Conservation (phyloP, 2,329 filamentous ascomycete species). For the Scleromitrula shiraiana region DNA sequence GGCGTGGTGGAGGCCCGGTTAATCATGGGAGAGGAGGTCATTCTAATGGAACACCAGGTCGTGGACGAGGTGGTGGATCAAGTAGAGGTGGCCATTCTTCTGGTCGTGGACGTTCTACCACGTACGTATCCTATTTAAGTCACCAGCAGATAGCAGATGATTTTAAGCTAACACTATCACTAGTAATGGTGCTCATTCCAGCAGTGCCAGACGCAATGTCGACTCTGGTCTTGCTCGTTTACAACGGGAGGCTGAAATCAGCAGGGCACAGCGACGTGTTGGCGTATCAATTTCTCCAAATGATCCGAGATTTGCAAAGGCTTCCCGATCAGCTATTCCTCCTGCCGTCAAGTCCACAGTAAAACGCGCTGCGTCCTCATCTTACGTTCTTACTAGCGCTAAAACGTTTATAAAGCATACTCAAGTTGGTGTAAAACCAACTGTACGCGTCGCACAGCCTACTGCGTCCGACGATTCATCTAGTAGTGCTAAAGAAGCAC, state of each 20-base stretch:
- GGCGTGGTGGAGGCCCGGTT: slow-evolving; percentile 10
- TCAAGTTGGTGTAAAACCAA: background rate
- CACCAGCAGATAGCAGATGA: background rate
- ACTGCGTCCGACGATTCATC: background rate
- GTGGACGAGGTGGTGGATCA: background rate
- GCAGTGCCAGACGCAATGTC: slow-evolving; percentile 3
- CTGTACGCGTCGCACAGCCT: background rate
- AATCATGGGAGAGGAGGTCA: slow-evolving; percentile 10
- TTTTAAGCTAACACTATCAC: background rate
- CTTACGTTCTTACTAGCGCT: background rate
- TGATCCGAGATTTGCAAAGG: background rate
- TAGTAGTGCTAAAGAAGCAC: background rate
- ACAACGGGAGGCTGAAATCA: background rate
- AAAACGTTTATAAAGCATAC: background rate
- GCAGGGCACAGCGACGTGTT: background rate
- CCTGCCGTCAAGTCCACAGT: background rate
- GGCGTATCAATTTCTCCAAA: background rate
- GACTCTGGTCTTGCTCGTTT: slow-evolving; percentile 6
- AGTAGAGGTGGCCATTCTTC: slow-evolving; percentile 1
- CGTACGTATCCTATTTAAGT: too few species aligned
- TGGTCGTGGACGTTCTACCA: background rate
- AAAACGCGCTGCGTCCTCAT: background rate
- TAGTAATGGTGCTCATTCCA: background rate
- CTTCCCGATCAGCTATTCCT: background rate
- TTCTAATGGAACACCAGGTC: background rate